Base-by-base conservation (phyloP, 257 asterid species). In the Solanum etuberosum region DNA sequence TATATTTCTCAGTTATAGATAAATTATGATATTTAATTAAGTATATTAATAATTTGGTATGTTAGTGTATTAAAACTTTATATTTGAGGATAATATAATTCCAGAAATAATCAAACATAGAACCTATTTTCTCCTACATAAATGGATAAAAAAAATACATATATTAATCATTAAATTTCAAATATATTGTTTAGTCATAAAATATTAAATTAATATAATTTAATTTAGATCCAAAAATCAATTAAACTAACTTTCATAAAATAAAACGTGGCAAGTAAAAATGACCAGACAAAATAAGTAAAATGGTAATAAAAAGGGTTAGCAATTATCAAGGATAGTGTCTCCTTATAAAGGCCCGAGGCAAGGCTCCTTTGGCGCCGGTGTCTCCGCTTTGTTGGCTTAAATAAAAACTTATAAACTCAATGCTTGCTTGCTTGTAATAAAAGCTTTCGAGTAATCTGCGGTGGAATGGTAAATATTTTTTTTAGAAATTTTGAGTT, bases 351-450 rank as follows among this genome's bases (percentile, higher is more conserved):
- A 84, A 82, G 86, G 80, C 85, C 88, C 92, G 90, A 91, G 88
- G 90, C 91, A 83, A 82, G 90, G 92, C 94, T 89, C 87, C 91
- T 90, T 92, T 90, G 91, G 90, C 91, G 94, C 94, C 97, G 95
- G 89, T 94, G 95, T 93, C 94, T 86, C 92, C 93, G 92, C 94
- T 87, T 63, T 32, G 77, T 89, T 43, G 87, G 87, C 85, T 88
- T 81, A 23, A 73, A 80, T 29, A 8, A 25, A 37, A 31, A 35
- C 21, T 83, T 83, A 61, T 73, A 74, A 80, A 43, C 85, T 80
- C 59, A 71, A 25, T 51, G 63, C 42, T 51, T 81, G 48, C n/a
- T 42, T 83, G 54, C 86, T 59, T 83, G 86, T 27, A 84, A 40
- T 70, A 84, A 84, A 65, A 65, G 87, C 61, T 34, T 84, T 23